Percentiles rank a stretch among this genome's conserved stretches.
Conservation (phyloP, 192 early-diverging fungal species). For the Backusella liffmaniae region DNA sequence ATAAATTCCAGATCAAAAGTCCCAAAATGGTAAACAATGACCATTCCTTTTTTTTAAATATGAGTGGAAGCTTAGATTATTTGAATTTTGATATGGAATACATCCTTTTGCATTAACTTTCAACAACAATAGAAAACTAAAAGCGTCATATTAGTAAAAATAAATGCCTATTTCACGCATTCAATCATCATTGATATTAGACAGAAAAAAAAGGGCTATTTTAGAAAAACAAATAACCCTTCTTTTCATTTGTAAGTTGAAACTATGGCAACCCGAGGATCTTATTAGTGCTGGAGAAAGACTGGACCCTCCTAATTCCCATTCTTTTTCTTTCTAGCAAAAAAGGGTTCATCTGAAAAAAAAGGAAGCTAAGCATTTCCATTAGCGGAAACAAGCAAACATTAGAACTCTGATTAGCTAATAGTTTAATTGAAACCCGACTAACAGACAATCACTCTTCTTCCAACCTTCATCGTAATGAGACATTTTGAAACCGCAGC, state of each 20-base stretch:
- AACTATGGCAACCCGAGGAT: neutral
- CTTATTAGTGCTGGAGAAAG: neutral
- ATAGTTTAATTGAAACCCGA: neutral
- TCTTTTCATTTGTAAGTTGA: neutral
- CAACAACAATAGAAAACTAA: neutral
- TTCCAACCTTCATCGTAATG: neutral
- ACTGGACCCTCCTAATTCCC: neutral
- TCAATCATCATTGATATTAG: too few species aligned
- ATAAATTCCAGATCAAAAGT: neutral
- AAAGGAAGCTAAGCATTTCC: too few species aligned
- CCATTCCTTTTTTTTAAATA: neutral
- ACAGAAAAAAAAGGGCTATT: neutral
- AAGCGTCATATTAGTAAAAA: too few species aligned
- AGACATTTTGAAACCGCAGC: neutral
- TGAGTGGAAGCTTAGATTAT: neutral
- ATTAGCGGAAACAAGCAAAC: neutral
- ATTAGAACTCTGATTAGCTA: neutral
- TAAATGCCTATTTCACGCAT: too few species aligned
- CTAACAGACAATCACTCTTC: neutral
- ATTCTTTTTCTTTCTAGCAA: neutral
- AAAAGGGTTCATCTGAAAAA: too few species aligned
- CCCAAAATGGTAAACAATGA: neutral
- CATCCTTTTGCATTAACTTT: neutral
- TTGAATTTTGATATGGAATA: neutral
- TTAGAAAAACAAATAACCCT: neutral